Evolutionary conservation across 192 early-diverging fungal genomes (phyloP), one percentile per base, ranked within the genome.

Genomic region (Podila clonocystis): DNA sequence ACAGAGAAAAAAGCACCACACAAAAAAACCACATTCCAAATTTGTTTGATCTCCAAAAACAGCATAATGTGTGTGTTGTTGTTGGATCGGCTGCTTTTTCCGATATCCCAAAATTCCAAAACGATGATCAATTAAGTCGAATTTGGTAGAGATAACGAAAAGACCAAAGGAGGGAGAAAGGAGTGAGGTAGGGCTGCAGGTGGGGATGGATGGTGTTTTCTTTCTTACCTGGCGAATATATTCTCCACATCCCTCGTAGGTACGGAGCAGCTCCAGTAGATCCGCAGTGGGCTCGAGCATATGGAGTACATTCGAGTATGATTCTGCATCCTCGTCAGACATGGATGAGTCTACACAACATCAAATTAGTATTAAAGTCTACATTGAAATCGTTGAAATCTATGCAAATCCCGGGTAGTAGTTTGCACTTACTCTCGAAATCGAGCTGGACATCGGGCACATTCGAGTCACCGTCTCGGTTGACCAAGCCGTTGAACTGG

Each of bases 241-340:
- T 17, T 94, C 93, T 58, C 90, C 89, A 82, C 90, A 92, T 29
- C 90, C 89, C n/a, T 78, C 72, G 83, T 96, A 96, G 6, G 61
- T 70, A 58, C 85, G 49, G 26, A 96, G 82, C 12, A 83, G 62
- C 17, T 91, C 82, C 62, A 94, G 79, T 30, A 91, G 73, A 30
- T 72, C 73, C 29, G 82, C 68, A 24, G 89, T 84, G 36, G 87
- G 90, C 62, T 84, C 75, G 62, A 94, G 80, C 55, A 91, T 67
- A 24, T 82, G 62, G 34, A 82, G 87, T 12, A 92, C 82, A 68
- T 91, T 85, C 58, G 84, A 74, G 74, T 89, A 89, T 3, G 94
- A 65, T 62, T 85, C 83, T 38, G 84, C 70, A 85, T 95, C 93
- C 48, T 91, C 91, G 17, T 87, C 79, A 49, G 88, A 87, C 52